A percentile compares a stretch with the other conserved stretches of the same genome.
Conservation (phyloP, 2,329 filamentous ascomycete species). For the Pseudogymnoascus sp. region DNA sequence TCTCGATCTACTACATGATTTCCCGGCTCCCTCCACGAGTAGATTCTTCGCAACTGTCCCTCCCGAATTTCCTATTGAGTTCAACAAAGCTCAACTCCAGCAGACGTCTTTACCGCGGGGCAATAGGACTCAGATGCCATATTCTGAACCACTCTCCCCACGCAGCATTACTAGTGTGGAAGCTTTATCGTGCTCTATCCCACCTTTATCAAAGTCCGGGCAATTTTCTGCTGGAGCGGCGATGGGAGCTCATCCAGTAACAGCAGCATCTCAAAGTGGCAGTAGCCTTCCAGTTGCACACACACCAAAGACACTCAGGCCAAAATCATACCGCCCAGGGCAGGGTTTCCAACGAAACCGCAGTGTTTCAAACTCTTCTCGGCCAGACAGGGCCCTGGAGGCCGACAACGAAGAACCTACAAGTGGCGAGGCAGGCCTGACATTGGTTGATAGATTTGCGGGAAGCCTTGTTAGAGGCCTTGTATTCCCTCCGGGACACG, state of each 20-base stretch:
- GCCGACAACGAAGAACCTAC: not conserved
- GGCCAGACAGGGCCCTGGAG: slow-evolving; percentile 29
- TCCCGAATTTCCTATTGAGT: not conserved
- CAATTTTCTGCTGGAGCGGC: slow-evolving; percentile 36
- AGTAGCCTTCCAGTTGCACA: slow-evolving; percentile 45
- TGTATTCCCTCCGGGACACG: slow-evolving; percentile 71
- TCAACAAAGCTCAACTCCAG: slow-evolving; percentile 1
- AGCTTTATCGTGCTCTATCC: slow-evolving; percentile 57
- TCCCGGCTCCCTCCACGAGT: not conserved
- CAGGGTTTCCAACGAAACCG: slow-evolving; percentile 72
- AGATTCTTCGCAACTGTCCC: not conserved
- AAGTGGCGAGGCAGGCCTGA: not conserved
- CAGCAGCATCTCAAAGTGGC: slow-evolving; percentile 42
- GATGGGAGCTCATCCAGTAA: slow-evolving; percentile 48
- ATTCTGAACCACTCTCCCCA: slow-evolving; percentile 38
- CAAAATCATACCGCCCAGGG: slow-evolving; percentile 49
- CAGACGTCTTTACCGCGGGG: not conserved
- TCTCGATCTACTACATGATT: slow-evolving; percentile 1
- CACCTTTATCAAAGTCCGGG: slow-evolving; percentile 41
- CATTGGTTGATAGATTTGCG: slow-evolving; percentile 40
- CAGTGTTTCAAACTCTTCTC: slow-evolving; percentile 71
- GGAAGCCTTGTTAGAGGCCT: slow-evolving; percentile 85
- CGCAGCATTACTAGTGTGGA: slow-evolving; percentile 53
- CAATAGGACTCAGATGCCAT: not conserved
- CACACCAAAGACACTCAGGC: slow-evolving; percentile 49